These are phyloP conservation scores for Alternaria triticina DNA, from an alignment of 2,329 filamentous ascomycete genomes.

Conservation along the genomic window DNA sequence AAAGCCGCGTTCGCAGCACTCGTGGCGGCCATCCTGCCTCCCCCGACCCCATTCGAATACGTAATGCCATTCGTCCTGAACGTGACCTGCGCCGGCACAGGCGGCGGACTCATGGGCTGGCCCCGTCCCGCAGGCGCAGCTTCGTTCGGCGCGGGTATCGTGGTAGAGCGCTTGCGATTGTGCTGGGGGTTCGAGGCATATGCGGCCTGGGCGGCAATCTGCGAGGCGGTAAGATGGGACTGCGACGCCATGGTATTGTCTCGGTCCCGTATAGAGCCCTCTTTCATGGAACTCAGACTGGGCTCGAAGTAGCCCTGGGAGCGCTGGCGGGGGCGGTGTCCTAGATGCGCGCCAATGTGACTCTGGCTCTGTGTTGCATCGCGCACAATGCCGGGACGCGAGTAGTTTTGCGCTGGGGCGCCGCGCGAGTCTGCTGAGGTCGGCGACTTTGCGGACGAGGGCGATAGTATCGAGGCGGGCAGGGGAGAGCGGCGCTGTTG, in stretches of 20 bases:
- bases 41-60: conserved; percentile 68
- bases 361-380: conserved; percentile 39
- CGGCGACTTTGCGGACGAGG: conserved; percentile 24
- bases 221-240: conserved; percentile 65
- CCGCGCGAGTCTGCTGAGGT: conserved; percentile 23
- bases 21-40: conserved; percentile 69
- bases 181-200: conserved; percentile 67
- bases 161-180: conserved; percentile 74
- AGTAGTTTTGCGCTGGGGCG: conserved; percentile 45
- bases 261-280: conserved; percentile 55
- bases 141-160: conserved; percentile 65
- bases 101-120: conserved; percentile 63
- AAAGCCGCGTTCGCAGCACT: conserved; percentile 77
- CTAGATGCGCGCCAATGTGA: conserved; percentile 46
- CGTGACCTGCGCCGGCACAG: conserved; percentile 51
- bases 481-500: conserved; percentile 46
- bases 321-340: conserved; percentile 70
- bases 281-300: conserved; percentile 66
- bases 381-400: conserved; percentile 47
- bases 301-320: conserved; percentile 80
- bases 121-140: conserved; percentile 23
- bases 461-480: conserved; percentile 28
- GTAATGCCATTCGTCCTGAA: conserved; percentile 52
- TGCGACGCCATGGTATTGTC: conserved; percentile 52
- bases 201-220: conserved; percentile 80